Base-by-base conservation (phyloP, 2,329 filamentous ascomycete genomes). In the Tolypocladium inflatum region DNA sequence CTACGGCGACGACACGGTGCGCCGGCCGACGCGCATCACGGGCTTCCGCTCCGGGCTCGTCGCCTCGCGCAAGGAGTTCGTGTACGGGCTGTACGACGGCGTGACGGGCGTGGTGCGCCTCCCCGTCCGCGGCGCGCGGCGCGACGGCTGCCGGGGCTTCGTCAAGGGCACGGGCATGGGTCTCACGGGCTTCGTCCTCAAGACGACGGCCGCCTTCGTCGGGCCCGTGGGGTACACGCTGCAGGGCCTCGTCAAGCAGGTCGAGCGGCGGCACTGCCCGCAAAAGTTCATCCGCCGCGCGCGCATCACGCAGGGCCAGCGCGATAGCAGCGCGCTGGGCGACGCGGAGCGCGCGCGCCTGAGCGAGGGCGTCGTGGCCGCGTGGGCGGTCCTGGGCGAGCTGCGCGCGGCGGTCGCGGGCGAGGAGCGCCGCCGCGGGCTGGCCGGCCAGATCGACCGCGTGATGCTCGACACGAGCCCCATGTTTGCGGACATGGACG, bases 1-100 rank as follows among this genome's bases (percentile, higher is more conserved):
- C 0, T 90, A 89, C 63, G 86, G 86, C 17, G 87, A 90, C 64
- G 80, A 83, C 54, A 89, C 86, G 1, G 87, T 90, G 2, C 80
- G 87, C 4, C 78, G 79, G 2, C 83, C 84, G 1, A 78, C 78
- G 1, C 79, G 84, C 9, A 81, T 89, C 48, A 88, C 84, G 1
- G 87, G 85, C 2, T 78, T 89, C 58, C 76, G 78, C 55, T 88
- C 84, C 2, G 87, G 86, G 1, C 73, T 85, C 11, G 77, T 76
- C 42, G 86, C 85, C 0, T 84, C 84, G 0, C 75, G 83, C 7
- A 73, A 80, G 59, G 86, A 87, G 67, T 80, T 89, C 37, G 69
- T 79, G 0, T 85, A 82, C 59, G 86, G 86, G 4, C 71, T 89
- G 15, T 87, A 83, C 64, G 86, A 89, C 63, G 86, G 82, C 15